Conservation (phyloP, 2,329 filamentous ascomycete genomes). For the Cladosporium sp. region DNA sequence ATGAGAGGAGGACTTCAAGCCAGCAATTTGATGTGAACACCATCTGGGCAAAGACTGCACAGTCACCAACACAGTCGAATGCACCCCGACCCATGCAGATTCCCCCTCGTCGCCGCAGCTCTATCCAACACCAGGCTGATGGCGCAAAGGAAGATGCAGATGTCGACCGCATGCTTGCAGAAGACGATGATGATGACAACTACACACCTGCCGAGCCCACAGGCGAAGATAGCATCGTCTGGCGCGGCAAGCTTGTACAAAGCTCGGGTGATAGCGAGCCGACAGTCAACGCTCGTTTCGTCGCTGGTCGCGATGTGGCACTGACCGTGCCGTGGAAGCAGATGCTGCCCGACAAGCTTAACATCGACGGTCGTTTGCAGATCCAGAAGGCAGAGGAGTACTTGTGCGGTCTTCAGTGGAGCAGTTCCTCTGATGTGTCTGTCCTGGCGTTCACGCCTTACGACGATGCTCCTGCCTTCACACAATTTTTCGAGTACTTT, state of each 20-base stretch:
- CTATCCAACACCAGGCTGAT: conserved; percentile 29
- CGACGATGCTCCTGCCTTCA: conserved; percentile 61
- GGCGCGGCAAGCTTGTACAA: conserved; percentile 64
- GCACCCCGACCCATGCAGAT: conserved; percentile 42
- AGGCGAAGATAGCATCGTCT: conserved; percentile 67
- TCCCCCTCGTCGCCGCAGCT: conserved; percentile 39
- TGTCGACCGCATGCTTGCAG: conserved; percentile 81
- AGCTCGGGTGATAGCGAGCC: conserved; percentile 34
- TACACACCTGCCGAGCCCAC: conserved; percentile 77
- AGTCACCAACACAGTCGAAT: conserved; percentile 56
- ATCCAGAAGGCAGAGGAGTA: conserved; percentile 84
- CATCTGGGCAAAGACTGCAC: conserved; percentile 72
- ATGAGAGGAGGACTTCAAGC: conserved; percentile 19
- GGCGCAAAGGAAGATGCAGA: conserved; percentile 75
- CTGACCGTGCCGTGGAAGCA: conserved; percentile 66
- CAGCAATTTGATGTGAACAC: conserved; percentile 72
- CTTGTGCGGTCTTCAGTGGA: conserved; percentile 80
- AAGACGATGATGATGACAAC: conserved; percentile 67
- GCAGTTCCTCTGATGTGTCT: conserved; percentile 75
- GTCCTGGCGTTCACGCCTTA: conserved; percentile 68
- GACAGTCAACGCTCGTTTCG: conserved; percentile 69
- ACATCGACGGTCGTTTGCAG: conserved; percentile 75
- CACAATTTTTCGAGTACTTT: conserved; percentile 84
- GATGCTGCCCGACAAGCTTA: conserved; percentile 66
- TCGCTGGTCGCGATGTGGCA: conserved; percentile 77